Evolutionary conservation across 2,329 filamentous ascomycete genomes (phyloP), one percentile per base, ranked within the genome.

Genomic region (Pestalotiopsis sp.): DNA sequence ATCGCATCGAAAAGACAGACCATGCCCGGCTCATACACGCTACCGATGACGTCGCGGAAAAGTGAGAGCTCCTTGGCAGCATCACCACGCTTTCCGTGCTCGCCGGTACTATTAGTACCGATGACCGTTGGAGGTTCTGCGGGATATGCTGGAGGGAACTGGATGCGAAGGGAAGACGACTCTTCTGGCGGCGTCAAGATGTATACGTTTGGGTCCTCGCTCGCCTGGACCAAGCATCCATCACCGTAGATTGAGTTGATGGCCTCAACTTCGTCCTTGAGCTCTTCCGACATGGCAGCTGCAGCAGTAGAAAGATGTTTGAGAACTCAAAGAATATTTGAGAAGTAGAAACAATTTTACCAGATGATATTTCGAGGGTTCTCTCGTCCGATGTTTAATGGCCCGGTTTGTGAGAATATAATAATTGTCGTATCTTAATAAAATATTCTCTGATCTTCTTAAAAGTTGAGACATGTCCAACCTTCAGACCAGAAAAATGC

Each of bases 1-100:
- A 98, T 86, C n/a, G 97, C 87, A 77, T 98, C 95, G 75, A 95
- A 99, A 3, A 99, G 83, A 75, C 95, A 98, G 25, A 97, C 94
- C 66, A 89, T 87, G 0, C 94, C 94, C 0, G 90, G 87, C 66
- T 87, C 85, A 78, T 91, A 97, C 4, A 93, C 86, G n/a, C 85
- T 83, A 1, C 83, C 84, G 39, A 98, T 81, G 0, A 91, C 90
- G 45, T 90, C 84, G 38, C 90, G 85, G 68, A 96, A 90, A 2
- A 93, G 80, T 2, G 88, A 86, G n/a, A 95, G 85, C 64, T 94
- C 88, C 65, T 89, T 84, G 64, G 88, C 90, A 2, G 93, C 94
- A 70, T 92, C 90, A 49, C 95, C 93, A 75, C 89, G 89, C 64
- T 86, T 87, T 23, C 90, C 87, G 72, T 88, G 83, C 14, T 87